These are phyloP conservation scores for Citrullus colocynthis DNA, from an alignment of 306 rosid species.

Conservation along the genomic window DNA sequence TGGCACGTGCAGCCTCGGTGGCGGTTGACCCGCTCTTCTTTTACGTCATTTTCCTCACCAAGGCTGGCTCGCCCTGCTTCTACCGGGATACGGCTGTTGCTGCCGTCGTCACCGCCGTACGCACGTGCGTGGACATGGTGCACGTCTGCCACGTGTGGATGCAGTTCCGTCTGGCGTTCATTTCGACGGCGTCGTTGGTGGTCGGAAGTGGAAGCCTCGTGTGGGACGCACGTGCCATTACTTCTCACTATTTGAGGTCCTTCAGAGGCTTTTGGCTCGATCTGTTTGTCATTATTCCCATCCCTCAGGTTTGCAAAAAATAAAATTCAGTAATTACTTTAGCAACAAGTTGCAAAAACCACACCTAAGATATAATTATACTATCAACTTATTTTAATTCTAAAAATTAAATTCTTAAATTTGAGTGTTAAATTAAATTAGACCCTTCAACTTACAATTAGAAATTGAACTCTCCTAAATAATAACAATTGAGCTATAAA, in stretches of 20 bases:
- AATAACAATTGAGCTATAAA: too few relatives aligned
- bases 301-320: constrained; percentile 53
- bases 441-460: too few relatives aligned
- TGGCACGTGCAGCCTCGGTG: constrained; percentile 76
- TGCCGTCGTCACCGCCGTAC: constrained; percentile 52
- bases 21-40: constrained; percentile 87
- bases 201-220: constrained; percentile 96
- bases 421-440: too few relatives aligned
- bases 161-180: constrained; percentile 75
- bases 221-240: constrained; percentile 78
- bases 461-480: too few relatives aligned
- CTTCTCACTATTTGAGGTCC: constrained; percentile 48
- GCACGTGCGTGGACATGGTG: constrained; percentile 64
- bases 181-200: constrained; percentile 72
- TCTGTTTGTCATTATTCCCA: constrained; percentile 68
- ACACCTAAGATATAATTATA: too few relatives aligned
- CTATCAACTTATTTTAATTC: too few relatives aligned
- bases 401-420: too few relatives aligned
- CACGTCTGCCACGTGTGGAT: constrained; percentile 73
- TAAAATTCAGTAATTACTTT: too few relatives aligned
- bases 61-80: constrained; percentile 69
- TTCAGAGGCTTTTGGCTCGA: constrained; percentile 87
- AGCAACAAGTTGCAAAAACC: too few relatives aligned
- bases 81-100: constrained; percentile 84
- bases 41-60: constrained; percentile 74